These are phyloP conservation scores for Citrus medica DNA, from an alignment of 345 rosid genomes.

Conservation along the genomic window DNA sequence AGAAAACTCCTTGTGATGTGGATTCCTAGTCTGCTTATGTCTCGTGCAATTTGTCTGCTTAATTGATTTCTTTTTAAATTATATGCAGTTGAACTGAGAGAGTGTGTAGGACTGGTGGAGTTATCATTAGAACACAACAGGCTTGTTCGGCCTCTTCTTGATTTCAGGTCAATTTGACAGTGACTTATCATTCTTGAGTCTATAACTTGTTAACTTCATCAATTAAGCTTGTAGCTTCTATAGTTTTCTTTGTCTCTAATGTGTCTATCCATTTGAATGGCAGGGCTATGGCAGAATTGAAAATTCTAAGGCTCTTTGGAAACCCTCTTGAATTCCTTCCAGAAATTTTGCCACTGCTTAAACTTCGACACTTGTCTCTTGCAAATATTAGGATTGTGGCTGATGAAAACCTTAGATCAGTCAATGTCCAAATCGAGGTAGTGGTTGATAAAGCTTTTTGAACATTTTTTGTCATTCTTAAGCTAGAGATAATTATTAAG, in stretches of 20 bases:
- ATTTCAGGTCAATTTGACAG: conserved; percentile 76
- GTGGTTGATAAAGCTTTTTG: background rate
- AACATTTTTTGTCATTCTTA: background rate
- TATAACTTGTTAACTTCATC: conserved; percentile 1
- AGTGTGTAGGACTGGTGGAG: conserved; percentile 77
- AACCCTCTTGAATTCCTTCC: conserved; percentile 99
- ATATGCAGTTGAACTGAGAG: conserved; percentile 82
- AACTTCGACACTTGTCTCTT: conserved; percentile 89
- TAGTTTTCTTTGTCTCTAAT: conserved; percentile 32
- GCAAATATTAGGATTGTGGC: conserved; percentile 89
- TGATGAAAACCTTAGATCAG: conserved; percentile 89
- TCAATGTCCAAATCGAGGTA: conserved; percentile 93
- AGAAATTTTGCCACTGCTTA: conserved; percentile 83
- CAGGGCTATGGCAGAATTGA: conserved; percentile 89
- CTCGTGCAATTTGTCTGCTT: conserved; percentile 5
- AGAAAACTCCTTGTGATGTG: background rate
- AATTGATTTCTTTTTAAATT: conserved; percentile 25
- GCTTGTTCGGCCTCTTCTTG: conserved; percentile 96
- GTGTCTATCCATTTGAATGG: conserved; percentile 40
- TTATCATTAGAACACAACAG: conserved; percentile 93
- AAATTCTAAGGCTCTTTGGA: conserved; percentile 85
- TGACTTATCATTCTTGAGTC: conserved; percentile 7
- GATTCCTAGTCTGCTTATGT: conserved; percentile 4
- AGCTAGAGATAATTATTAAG: background rate
- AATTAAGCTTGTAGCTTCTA: conserved; percentile 10